Percentiles rank a stretch among this genome's conserved stretches.
phyloP scores from a whole-genome alignment of 805 yeast genomes.

The Hanseniaspora valbyensis region DNA sequence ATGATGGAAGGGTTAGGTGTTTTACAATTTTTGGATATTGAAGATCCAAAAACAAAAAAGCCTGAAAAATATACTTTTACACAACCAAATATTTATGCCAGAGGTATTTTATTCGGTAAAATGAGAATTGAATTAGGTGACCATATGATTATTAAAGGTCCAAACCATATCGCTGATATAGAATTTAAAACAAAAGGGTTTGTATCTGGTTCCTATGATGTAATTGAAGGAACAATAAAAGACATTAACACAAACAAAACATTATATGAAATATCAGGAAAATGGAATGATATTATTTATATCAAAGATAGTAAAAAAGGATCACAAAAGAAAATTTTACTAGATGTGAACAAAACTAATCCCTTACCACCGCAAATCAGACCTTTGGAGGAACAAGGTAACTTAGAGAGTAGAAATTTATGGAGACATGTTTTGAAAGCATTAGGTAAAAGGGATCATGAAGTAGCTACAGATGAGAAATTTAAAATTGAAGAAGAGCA shows the following conservation, averaged over 20 bases:
- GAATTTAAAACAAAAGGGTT: constrained; percentile 94
- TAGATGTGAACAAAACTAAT: constrained; percentile 47
- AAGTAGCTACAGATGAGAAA: constrained; percentile 78
- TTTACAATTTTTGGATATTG: constrained; percentile 52
- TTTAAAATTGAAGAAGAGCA: constrained; percentile 79
- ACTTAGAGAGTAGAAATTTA: constrained; percentile 64
- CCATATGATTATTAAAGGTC: constrained; percentile 66
- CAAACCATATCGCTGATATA: constrained; percentile 56
- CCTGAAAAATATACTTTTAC: constrained; percentile 69
- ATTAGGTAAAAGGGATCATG: constrained; percentile 67
- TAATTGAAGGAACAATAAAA: constrained; percentile 64
- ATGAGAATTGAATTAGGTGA: constrained; percentile 88
- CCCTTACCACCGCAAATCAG: constrained; percentile 60
- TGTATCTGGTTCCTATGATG: constrained; percentile 83
- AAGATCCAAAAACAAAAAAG: constrained; percentile 33
- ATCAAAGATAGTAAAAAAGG: constrained; percentile 43
- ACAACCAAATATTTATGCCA: constrained; percentile 93
- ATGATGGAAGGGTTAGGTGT: constrained; percentile 87
- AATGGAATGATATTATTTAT: constrained; percentile 83
- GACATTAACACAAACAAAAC: constrained; percentile 39
- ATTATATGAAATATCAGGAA: constrained; percentile 64
- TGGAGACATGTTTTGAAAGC: constrained; percentile 82
- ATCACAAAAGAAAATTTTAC: constrained; percentile 40
- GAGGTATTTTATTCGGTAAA: constrained; percentile 86
- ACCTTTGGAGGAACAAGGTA: constrained; percentile 68